phyloP scores from a whole-genome alignment of 1,139 yeast species.

The Pichia norvegensis region DNA sequence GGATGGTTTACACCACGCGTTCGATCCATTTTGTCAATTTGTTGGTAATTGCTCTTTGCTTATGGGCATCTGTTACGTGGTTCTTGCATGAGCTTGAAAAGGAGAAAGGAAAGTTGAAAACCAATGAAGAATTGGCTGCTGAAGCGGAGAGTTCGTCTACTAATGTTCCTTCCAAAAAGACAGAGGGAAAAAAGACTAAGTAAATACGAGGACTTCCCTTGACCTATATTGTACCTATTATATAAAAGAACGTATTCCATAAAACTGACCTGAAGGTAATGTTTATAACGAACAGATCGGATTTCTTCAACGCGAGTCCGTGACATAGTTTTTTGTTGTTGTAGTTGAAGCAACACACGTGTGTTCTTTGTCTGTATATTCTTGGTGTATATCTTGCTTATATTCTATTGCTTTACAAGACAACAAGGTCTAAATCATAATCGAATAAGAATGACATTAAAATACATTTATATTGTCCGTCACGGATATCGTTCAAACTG shows the following conservation, averaged over 20 bases:
- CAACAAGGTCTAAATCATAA: no score
- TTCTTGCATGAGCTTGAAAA: constrained; percentile 63
- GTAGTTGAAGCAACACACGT: not conserved
- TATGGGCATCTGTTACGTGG: constrained; percentile 85
- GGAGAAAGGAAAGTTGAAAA: constrained; percentile 35
- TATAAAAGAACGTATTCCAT: no score
- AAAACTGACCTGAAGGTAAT: no score
- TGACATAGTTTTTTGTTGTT: not conserved
- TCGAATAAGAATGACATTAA: constrained; percentile 44
- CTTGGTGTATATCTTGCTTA: no score
- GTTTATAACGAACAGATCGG: no score
- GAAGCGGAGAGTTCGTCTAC: constrained; percentile 3
- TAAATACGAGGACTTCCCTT: not conserved
- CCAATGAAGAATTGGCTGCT: constrained; percentile 31
- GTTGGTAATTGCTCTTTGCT: constrained; percentile 55
- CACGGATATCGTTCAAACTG: constrained; percentile 58
- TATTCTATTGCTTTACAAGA: no score
- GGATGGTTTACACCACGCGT: constrained; percentile 53
- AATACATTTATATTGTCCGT: constrained; percentile 45
- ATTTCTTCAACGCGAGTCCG: not conserved
- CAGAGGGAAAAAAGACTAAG: not conserved
- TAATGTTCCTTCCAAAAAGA: not conserved
- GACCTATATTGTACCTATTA: no score
- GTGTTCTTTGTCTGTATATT: no score
- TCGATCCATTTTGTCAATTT: constrained; percentile 75